A percentile compares a stretch with the other conserved stretches of the same genome.
phyloP scores from a whole-genome alignment of 2,329 filamentous ascomycete genomes.

The Colletotrichum chlorophyti region DNA sequence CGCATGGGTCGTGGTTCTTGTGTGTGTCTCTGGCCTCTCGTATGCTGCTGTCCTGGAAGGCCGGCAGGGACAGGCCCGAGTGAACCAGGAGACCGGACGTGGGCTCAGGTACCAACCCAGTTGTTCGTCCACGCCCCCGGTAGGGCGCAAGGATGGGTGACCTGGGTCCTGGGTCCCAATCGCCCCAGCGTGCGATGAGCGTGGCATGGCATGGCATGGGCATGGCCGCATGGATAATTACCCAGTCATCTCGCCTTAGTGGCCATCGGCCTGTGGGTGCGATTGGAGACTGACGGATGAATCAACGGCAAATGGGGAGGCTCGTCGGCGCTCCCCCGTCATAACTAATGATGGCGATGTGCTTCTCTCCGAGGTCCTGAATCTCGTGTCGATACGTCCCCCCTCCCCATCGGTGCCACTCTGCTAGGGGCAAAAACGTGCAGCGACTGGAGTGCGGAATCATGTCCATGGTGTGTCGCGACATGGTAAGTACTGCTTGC shows the following conservation, averaged over 20 bases:
- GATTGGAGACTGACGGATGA: background rate
- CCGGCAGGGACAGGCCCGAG: slow-evolving; percentile 27
- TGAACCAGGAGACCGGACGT: slow-evolving; percentile 10
- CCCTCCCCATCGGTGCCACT: slow-evolving; percentile 12
- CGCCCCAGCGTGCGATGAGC: slow-evolving; percentile 25
- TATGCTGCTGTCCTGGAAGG: too few relatives aligned
- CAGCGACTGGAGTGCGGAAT: background rate
- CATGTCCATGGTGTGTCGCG: slow-evolving; percentile 4
- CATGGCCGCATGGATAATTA: slow-evolving; percentile 20
- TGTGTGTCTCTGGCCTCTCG: slow-evolving; percentile 11
- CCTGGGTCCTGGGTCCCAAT: slow-evolving; percentile 14
- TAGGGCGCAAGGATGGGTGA: slow-evolving; percentile 10
- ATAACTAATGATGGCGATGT: background rate
- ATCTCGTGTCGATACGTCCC: slow-evolving; percentile 2
- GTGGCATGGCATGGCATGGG: slow-evolving; percentile 20
- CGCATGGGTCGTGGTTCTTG: slow-evolving; percentile 24
- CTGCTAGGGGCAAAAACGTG: slow-evolving; percentile 1
- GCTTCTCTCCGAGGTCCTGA: background rate
- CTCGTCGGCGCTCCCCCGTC: background rate
- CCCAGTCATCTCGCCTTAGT: slow-evolving; percentile 11
- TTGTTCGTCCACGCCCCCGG: slow-evolving; percentile 23
- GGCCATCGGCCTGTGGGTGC: slow-evolving; percentile 3
- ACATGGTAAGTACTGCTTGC: slow-evolving; percentile 8
- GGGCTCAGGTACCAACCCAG: slow-evolving; percentile 12
- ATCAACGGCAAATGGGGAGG: slow-evolving; percentile 3